Conservation (phyloP, 73 alveolate genomes). For the Tetrahymena elliotti region DNA sequence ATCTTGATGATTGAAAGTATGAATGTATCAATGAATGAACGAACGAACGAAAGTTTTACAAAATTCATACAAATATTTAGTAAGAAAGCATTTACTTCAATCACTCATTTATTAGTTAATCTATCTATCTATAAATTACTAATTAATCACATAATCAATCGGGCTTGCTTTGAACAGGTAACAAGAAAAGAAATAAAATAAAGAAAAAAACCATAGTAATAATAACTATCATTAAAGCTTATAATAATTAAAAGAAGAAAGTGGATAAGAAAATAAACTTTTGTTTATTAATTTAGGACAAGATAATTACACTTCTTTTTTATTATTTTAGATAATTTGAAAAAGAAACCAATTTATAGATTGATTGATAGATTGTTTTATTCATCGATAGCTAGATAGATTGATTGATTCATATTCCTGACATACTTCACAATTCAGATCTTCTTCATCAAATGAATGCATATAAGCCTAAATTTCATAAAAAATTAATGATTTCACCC, state of each 20-base stretch:
- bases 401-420: background rate
- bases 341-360: background rate
- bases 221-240: background rate
- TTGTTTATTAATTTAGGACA: background rate
- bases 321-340: background rate
- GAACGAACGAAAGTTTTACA: background rate
- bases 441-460: background rate
- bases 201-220: background rate
- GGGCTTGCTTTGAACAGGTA: background rate
- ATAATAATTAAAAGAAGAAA: background rate
- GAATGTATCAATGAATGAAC: no score
- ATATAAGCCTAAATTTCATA: background rate
- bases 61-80: background rate
- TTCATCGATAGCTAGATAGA: background rate
- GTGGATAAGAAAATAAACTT: background rate
- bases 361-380: background rate
- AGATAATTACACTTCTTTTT: background rate
- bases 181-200: background rate
- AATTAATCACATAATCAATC: background rate
- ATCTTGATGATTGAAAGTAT: no score
- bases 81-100: background rate
- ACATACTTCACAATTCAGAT: background rate
- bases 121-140: background rate
- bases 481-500: background rate
- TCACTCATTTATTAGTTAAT: background rate